Conservation (phyloP, 1,284 basidiomycete genomes). For the Cerrena zonata region DNA sequence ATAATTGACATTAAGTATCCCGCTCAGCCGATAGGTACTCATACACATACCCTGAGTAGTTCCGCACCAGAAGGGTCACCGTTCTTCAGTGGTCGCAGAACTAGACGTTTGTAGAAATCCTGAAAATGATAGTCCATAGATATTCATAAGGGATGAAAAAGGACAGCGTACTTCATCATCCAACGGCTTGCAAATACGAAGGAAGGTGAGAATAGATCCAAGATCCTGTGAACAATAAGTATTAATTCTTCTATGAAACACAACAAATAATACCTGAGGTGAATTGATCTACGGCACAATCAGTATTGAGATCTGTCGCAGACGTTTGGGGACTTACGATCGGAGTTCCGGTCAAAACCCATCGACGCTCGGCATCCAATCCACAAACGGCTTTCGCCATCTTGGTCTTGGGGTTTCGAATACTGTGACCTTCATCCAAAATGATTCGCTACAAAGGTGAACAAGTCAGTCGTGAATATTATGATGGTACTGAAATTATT, state of each 20-base stretch:
- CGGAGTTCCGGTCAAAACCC: slow-evolving; percentile 81
- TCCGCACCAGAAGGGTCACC: slow-evolving; percentile 62
- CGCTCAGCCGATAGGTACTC: not conserved
- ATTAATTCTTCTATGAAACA: not conserved
- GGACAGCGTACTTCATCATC: slow-evolving; percentile 46
- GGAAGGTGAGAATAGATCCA: slow-evolving; percentile 77
- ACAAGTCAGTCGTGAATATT: not conserved
- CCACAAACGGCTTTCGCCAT: slow-evolving; percentile 69
- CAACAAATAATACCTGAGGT: not conserved
- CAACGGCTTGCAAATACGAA: slow-evolving; percentile 75
- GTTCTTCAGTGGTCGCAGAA: slow-evolving; percentile 67
- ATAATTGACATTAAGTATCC: slow-evolving; percentile 10
- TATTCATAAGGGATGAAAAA: not conserved
- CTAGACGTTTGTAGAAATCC: slow-evolving; percentile 72
- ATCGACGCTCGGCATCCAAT: slow-evolving; percentile 69
- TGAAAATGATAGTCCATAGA: not conserved
- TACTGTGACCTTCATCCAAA: slow-evolving; percentile 82
- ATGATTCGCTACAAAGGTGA: slow-evolving; percentile 55
- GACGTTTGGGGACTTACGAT: slow-evolving; percentile 51
- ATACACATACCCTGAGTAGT: slow-evolving; percentile 55
- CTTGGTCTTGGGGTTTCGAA: slow-evolving; percentile 82
- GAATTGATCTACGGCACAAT: slow-evolving; percentile 27
- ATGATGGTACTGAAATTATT: not conserved
- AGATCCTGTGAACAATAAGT: slow-evolving; percentile 54
- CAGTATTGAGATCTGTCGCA: not conserved